Evolutionary conservation across 805 yeast species (phyloP).

Genomic region (Candida adriatica): DNA sequence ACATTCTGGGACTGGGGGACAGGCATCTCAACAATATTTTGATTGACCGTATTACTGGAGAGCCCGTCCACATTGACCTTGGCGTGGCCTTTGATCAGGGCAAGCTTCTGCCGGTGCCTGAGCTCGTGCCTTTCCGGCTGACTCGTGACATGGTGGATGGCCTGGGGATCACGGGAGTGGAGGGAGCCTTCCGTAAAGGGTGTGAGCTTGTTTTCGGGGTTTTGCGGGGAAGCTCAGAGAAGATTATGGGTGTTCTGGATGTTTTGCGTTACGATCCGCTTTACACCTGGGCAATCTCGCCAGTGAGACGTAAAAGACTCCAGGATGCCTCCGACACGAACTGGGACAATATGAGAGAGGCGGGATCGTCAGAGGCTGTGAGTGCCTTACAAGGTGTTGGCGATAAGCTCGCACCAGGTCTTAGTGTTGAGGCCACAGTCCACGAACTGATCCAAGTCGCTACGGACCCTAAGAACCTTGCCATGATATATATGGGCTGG

Average conservation of each 20-base stretch:
- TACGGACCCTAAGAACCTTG: conserved; percentile 55
- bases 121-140: conserved; percentile 86
- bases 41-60: conserved; percentile 76
- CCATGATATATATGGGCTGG: conserved; percentile 81
- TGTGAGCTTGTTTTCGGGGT: conserved; percentile 71
- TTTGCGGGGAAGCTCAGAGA: conserved; percentile 55
- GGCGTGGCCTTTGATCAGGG: conserved; percentile 98
- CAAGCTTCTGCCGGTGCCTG: conserved; percentile 75
- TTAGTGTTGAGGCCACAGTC: conserved; percentile 80
- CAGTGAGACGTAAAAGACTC: conserved; percentile 50
- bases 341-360: conserved; percentile 8
- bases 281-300: conserved; percentile 86
- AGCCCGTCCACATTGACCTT: conserved; percentile 90
- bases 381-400: conserved; percentile 70
- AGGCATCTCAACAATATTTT: conserved; percentile 88
- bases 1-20: conserved; percentile 89
- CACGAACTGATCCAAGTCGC: conserved; percentile 79
- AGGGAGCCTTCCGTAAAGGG: conserved; percentile 67
- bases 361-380: conserved; percentile 52
- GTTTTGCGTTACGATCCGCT: conserved; percentile 90
- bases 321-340: conserved; percentile 29
- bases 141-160: conserved; percentile 92
- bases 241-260: conserved; percentile 74
- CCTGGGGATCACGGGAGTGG: conserved; percentile 79
- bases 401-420: conserved; percentile 58